Evolutionary conservation across 345 rosid genomes (phyloP).

Genomic region (Passiflora organensis): DNA sequence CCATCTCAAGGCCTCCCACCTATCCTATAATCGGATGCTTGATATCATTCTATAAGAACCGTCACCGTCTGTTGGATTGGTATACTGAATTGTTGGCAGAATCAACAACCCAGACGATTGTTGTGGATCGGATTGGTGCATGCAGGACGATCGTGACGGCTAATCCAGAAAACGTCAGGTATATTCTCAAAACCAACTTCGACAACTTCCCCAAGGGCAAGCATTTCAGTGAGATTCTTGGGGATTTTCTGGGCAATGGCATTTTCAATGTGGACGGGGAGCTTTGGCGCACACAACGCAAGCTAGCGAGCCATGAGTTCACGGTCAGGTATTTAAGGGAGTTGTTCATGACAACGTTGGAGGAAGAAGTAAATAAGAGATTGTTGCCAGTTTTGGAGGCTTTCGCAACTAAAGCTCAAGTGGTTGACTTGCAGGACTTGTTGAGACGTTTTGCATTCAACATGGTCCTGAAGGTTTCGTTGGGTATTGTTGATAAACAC

Average conservation of each 20-base stretch:
- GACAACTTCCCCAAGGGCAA: slow-evolving; percentile 79
- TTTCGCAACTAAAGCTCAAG: slow-evolving; percentile 18
- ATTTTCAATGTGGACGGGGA: slow-evolving; percentile 33
- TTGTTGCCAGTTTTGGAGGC: slow-evolving; percentile 22
- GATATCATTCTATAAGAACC: slow-evolving; percentile 59
- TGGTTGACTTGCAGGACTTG: slow-evolving; percentile 25
- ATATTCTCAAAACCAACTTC: slow-evolving; percentile 78
- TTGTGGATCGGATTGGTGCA: slow-evolving; percentile 56
- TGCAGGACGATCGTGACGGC: slow-evolving; percentile 66
- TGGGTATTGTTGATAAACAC: slow-evolving; percentile 18
- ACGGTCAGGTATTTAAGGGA: slow-evolving; percentile 16
- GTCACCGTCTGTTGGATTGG: slow-evolving; percentile 67
- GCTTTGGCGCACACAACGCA: slow-evolving; percentile 26
- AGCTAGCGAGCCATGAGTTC: slow-evolving; percentile 27
- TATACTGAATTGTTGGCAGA: slow-evolving; percentile 57
- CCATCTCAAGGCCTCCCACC: slow-evolving; percentile 34
- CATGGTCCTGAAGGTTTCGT: slow-evolving; percentile 16
- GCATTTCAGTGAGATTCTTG: slow-evolving; percentile 77
- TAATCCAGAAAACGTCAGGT: slow-evolving; percentile 65
- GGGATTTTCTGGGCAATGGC: slow-evolving; percentile 44
- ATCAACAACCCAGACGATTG: slow-evolving; percentile 54
- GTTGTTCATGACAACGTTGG: slow-evolving; percentile 15
- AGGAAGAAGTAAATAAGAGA: slow-evolving; percentile 20
- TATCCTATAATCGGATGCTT: slow-evolving; percentile 76
- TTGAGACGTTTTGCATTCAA: slow-evolving; percentile 23